These are phyloP conservation scores for Starmera dryadoides DNA, from an alignment of 805 yeast genomes.

Conservation along the genomic window DNA sequence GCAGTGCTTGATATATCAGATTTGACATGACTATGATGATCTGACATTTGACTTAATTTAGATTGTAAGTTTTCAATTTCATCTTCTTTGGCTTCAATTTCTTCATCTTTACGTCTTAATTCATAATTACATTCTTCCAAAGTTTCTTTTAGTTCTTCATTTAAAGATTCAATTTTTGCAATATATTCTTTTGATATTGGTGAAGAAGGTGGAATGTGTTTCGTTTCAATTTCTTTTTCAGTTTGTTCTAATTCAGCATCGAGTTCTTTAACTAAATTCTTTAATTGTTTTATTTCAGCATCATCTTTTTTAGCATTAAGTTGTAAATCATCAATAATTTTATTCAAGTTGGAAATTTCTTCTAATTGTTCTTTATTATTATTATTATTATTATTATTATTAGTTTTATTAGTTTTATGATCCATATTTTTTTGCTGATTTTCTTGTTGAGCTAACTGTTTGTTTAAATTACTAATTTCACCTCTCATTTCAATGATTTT, in stretches of 20 bases:
- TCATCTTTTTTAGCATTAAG: not conserved
- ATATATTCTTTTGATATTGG: slow-evolving; percentile 6
- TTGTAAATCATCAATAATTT: not conserved
- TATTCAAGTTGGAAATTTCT: not conserved
- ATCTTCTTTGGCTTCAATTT: slow-evolving; percentile 8
- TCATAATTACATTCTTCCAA: slow-evolving; percentile 13
- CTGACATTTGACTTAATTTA: not conserved
- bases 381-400: not conserved
- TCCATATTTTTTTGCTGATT: not conserved
- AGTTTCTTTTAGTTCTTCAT: slow-evolving; percentile 15
- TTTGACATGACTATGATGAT: not conserved
- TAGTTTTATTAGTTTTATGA: not conserved
- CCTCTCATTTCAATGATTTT: slow-evolving; percentile 15
- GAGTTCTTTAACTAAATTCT: slow-evolving; percentile 2
- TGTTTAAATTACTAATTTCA: slow-evolving; percentile 16
- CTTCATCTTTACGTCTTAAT: slow-evolving; percentile 9
- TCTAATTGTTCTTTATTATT: slow-evolving; percentile 5
- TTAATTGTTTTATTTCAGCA: not conserved
- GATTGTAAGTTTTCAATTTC: slow-evolving; percentile 10
- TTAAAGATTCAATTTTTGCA: slow-evolving; percentile 14
- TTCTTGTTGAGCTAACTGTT: slow-evolving; percentile 4
- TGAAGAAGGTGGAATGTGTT: not conserved
- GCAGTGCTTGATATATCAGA: too few relatives aligned
- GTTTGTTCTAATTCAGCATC: slow-evolving; percentile 1
- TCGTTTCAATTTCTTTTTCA: slow-evolving; percentile 4